These are phyloP conservation scores for Heliosperma pusillum DNA, from an alignment of 148 eudicot genomes.

Conservation along the genomic window DNA sequence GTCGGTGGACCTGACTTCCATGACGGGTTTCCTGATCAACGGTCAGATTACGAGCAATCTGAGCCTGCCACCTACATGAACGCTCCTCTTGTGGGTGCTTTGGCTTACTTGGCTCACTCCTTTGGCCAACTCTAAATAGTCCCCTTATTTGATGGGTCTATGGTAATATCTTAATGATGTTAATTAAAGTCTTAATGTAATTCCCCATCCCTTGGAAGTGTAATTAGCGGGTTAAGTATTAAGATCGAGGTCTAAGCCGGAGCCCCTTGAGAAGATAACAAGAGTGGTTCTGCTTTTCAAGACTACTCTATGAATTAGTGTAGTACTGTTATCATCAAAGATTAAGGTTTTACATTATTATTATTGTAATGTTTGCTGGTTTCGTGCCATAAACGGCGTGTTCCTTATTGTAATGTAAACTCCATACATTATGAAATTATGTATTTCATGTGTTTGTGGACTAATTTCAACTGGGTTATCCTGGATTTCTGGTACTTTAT, in stretches of 20 bases:
- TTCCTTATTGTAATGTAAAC: slow-evolving; percentile 7
- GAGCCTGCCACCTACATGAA: slow-evolving; percentile 77
- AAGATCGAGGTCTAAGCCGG: slow-evolving; percentile 17
- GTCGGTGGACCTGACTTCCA: slow-evolving; percentile 74
- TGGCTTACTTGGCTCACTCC: slow-evolving; percentile 81
- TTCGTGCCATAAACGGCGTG: not conserved
- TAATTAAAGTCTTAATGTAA: not conserved
- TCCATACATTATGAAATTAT: not conserved
- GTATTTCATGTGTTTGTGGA: not conserved
- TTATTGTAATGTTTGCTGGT: not conserved
- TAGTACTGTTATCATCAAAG: too few species aligned
- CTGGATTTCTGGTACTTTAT: too few species aligned
- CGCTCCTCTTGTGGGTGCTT: slow-evolving; percentile 78
- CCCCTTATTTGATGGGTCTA: not conserved
- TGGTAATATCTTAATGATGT: not conserved
- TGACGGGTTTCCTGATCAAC: slow-evolving; percentile 60
- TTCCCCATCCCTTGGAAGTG: slow-evolving; percentile 17
- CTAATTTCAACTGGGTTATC: too few species aligned
- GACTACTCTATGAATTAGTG: too few species aligned
- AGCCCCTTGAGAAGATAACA: slow-evolving; percentile 32
- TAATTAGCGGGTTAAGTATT: slow-evolving; percentile 24
- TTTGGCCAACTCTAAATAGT: slow-evolving; percentile 59
- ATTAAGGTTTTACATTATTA: too few species aligned
- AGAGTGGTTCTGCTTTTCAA: slow-evolving; percentile 31
- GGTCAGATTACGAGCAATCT: slow-evolving; percentile 74